Evolutionary conservation across 768 basidiomycete species (phyloP).

Genomic region (Butyriboletus loyo): DNA sequence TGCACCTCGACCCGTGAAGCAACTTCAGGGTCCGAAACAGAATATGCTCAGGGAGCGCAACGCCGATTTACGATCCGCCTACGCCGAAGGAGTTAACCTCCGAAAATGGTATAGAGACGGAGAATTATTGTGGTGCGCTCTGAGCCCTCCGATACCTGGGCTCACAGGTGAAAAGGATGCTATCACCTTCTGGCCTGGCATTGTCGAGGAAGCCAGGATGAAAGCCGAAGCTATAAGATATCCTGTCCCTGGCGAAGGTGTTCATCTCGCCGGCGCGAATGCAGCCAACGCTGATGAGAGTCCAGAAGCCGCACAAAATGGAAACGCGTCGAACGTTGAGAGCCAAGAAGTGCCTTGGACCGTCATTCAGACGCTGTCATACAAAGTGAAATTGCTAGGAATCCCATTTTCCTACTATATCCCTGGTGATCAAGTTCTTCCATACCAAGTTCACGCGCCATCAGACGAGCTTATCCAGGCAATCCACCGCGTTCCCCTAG

Average conservation of each 20-base stretch:
- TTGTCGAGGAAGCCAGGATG: conserved; percentile 57
- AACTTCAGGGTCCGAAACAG: conserved; percentile 39
- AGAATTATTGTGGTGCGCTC: conserved; percentile 69
- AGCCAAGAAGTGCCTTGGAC: conserved; percentile 47
- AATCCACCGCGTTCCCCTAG: conserved; percentile 43
- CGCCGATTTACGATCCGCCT: conserved; percentile 59
- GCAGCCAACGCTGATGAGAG: conserved; percentile 9
- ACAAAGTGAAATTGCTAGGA: conserved; percentile 67
- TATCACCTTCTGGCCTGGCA: conserved; percentile 74
- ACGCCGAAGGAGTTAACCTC: conserved; percentile 43
- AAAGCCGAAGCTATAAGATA: conserved; percentile 42
- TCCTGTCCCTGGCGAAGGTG: conserved; percentile 1
- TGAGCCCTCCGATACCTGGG: conserved; percentile 49
- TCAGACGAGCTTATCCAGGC: conserved; percentile 48
- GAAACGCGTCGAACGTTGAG: conserved; percentile 6
- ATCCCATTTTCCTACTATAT: conserved; percentile 47
- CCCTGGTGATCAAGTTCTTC: conserved; percentile 59
- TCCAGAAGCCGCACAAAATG: conserved; percentile 4
- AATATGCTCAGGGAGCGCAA: conserved; percentile 61
- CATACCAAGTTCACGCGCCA: conserved; percentile 70
- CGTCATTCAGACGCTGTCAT: conserved; percentile 56
- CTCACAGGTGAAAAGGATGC: conserved; percentile 35
- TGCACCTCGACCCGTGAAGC: conserved; percentile 34
- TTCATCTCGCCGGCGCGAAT: not conserved
- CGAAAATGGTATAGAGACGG: conserved; percentile 64